Percentiles rank a stretch among this genome's conserved stretches.
These are phyloP conservation scores for Chenopodium formosanum DNA, from an alignment of 148 eudicot genomes.

Conservation along the genomic window DNA sequence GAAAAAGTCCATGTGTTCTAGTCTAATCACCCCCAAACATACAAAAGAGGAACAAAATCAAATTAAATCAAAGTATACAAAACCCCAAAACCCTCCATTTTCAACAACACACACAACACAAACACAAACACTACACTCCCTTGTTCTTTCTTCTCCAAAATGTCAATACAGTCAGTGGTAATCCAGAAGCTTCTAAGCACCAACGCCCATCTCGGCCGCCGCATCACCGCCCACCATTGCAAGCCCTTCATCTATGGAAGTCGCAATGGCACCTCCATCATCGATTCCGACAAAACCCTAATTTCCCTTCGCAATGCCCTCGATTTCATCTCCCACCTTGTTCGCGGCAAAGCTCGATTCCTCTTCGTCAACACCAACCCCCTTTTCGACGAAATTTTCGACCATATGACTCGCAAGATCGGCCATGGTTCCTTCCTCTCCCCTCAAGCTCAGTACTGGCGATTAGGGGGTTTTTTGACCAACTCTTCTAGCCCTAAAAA, in stretches of 20 bases:
- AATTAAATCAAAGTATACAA: too few species aligned
- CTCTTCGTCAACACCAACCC: slow-evolving; percentile 88
- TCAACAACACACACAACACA: background rate
- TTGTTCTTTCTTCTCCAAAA: slow-evolving; percentile 20
- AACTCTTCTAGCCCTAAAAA: slow-evolving; percentile 70
- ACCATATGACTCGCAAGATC: slow-evolving; percentile 55
- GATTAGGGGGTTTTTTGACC: slow-evolving; percentile 68
- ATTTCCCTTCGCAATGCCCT: slow-evolving; percentile 74
- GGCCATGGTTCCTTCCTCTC: slow-evolving; percentile 41
- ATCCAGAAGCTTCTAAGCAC: slow-evolving; percentile 82
- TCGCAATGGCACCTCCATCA: slow-evolving; percentile 58
- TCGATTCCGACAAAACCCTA: slow-evolving; percentile 91
- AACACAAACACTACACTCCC: background rate
- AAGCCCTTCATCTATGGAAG: slow-evolving; percentile 66
- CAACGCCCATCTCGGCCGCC: slow-evolving; percentile 73
- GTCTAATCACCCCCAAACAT: too few species aligned
- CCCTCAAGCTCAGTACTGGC: slow-evolving; percentile 58
- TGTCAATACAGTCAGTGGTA: slow-evolving; percentile 78
- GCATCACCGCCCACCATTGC: slow-evolving; percentile 62
- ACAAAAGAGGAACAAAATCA: too few species aligned
- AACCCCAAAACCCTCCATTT: background rate
- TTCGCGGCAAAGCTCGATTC: slow-evolving; percentile 44
- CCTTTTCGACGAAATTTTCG: slow-evolving; percentile 66
- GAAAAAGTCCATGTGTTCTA: too few species aligned
- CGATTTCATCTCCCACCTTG: slow-evolving; percentile 61